Evolutionary conservation across 495 filamentous ascomycete species (phyloP), one percentile per base, ranked within the genome.

Genomic region (Penicillium macrosclerotiorum): DNA sequence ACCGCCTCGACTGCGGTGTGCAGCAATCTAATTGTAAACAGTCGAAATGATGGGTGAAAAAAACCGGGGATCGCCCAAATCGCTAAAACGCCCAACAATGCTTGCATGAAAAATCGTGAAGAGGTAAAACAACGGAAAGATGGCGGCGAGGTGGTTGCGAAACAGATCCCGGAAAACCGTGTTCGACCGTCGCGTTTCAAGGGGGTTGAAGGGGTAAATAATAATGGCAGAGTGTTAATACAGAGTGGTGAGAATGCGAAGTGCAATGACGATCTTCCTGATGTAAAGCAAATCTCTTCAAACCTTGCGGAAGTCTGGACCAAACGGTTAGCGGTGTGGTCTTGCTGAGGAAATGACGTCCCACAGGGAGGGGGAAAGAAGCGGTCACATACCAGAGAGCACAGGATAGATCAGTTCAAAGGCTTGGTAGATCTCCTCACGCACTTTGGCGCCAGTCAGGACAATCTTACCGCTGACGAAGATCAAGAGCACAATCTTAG

Each of bases 351-450:
- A 12, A 2, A 22, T 12, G 16, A 38, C 11, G 23, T 38, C 2
- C 36, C 11, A 27, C 0, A 4, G 8, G 11, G 17, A 19, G 13
- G 24, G n/a, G 38, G 12, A 4, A 31, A 23, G 29, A 24, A 9
- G 52, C 9, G 25, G 9, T 6, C 6, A 64, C 72, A 59, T 74
- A 94, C 90, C 90, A 74, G 89, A 88, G 51, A 98, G 79, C 73
- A 97, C 93, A 67, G 93, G 93, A 63, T 96, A 96, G 78, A 98
- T 97, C 82, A 95, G 83, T 75, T 97, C 93, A 61, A 97, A 97
- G 16, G 92, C 92, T 65, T 93, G 89, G 62, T 97, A 98, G 58
- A 98, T 97, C 75, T 98, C 93, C 73, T 98, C 93, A 49, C 93
- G 86, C 45, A 98, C 92, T 68, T 98, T 97, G 40, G 93, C 93